Base-by-base conservation (phyloP, 2,329 filamentous ascomycete species). In the Pseudogymnoascus sp. region DNA sequence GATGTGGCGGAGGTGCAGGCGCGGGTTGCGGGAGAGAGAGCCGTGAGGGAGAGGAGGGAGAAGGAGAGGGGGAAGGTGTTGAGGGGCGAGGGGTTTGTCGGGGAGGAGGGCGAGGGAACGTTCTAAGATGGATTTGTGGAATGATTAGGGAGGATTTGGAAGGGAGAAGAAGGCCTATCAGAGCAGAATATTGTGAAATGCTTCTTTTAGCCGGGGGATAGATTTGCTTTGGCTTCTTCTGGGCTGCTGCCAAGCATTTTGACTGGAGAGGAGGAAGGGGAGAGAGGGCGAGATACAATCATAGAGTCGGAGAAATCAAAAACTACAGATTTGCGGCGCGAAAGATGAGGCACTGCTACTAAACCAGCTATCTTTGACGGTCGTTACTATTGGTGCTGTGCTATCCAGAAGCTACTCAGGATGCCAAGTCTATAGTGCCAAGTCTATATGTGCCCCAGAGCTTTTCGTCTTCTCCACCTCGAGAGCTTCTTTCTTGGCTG, bases 31-130 rank as follows among this genome's bases (percentile, higher is more conserved):
- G 83, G 89, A 72, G 85, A 87, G 73, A 88, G 90, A 67, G 79
- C 76, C 4, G 80, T 82, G 63, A 87, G 90, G 68, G 92, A 90
- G 79, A 79, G 77, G 63, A 85, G 80, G 71, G 91, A 96, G 68
- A 95, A 91, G 80, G 80, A 80, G 63, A 83, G 87, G 72, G 74
- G 88, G 66, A 85, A 83, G 78, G 90, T 89, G 77, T 78, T 96
- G 65, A 84, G 87, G 17, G 86, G 84, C 42, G 81, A 95, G 56
- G 93, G 93, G 1, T 97, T 97, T 71, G 93, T 96, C 76, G 89
- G 89, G 29, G 92, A 96, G 78, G 89, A 88, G 68, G 80, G 77
- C 81, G 67, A 21, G 40, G 46, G 62, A 60, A 33, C 62, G 61
- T 63, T 26, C 3, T 60, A 40, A 31, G 15, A 40, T 50, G 40